phyloP scores from a whole-genome alignment of 1,284 basidiomycete species.

The Rhodotorula sp. region DNA sequence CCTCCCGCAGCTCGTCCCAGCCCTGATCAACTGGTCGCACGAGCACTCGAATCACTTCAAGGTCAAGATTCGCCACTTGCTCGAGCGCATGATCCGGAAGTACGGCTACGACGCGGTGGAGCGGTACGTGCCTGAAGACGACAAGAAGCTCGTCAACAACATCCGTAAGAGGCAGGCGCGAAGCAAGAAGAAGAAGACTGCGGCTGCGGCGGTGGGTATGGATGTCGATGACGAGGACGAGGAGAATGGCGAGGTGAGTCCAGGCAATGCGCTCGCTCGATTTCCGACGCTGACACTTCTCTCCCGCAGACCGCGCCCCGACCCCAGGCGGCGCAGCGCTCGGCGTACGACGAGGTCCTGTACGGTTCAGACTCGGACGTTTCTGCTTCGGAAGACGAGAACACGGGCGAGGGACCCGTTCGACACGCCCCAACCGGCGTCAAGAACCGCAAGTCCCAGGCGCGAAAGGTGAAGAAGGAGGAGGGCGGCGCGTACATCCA shows the following conservation, averaged over 20 bases:
- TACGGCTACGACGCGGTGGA: conserved; percentile 83
- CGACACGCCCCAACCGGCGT: conserved; percentile 51
- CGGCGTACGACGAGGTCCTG: conserved; percentile 91
- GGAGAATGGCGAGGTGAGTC: conserved; percentile 56
- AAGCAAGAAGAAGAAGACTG: conserved; percentile 72
- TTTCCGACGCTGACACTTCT: conserved; percentile 5
- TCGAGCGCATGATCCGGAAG: conserved; percentile 89
- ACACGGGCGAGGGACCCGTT: conserved; percentile 59
- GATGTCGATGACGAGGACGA: conserved; percentile 58
- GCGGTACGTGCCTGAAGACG: conserved; percentile 60
- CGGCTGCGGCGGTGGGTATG: conserved; percentile 31
- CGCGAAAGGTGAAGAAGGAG: conserved; percentile 41
- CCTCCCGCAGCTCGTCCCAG: conserved; percentile 74
- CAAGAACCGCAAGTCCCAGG: conserved; percentile 38
- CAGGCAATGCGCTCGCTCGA: not conserved
- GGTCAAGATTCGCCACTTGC: conserved; percentile 90
- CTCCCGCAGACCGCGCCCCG: conserved; percentile 51
- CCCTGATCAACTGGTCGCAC: conserved; percentile 85
- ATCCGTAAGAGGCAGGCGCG: conserved; percentile 90
- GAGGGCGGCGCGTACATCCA: conserved; percentile 58
- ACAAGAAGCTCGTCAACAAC: conserved; percentile 76
- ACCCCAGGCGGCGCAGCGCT: conserved; percentile 60
- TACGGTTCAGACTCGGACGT: conserved; percentile 69
- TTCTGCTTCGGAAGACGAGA: conserved; percentile 64
- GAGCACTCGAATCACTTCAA: conserved; percentile 99